Conservation (phyloP, 176 grass and related monocot species). For the Phragmites australis region DNA sequence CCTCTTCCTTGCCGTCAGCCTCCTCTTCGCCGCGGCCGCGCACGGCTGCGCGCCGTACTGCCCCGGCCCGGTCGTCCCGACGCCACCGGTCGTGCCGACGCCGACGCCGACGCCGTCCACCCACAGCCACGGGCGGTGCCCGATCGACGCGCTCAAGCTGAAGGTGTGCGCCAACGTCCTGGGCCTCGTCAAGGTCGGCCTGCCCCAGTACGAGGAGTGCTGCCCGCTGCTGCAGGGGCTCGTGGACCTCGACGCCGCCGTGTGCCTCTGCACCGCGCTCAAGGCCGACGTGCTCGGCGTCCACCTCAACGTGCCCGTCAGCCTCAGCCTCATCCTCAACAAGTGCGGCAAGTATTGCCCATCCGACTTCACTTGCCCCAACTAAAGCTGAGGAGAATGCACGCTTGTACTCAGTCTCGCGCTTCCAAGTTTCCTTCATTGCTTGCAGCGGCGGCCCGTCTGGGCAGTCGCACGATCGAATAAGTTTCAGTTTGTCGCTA, state of each 20-base stretch:
- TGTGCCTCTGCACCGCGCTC: slow-evolving; percentile 20
- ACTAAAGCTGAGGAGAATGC: neutral
- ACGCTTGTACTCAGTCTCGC: neutral
- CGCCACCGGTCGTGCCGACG: neutral
- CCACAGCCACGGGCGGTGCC: slow-evolving; percentile 3
- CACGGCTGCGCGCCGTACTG: slow-evolving; percentile 23
- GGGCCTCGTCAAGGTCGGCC: neutral
- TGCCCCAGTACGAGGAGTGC: neutral
- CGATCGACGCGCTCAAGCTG: slow-evolving; percentile 22
- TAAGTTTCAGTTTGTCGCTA: neutral
- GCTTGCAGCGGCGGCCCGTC: neutral
- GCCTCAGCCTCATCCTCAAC: slow-evolving; percentile 4
- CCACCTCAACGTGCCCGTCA: neutral
- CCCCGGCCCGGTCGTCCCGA: neutral
- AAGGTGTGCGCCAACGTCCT: slow-evolving; percentile 39
- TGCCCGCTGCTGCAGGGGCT: slow-evolving; percentile 11
- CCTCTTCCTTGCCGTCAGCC: neutral
- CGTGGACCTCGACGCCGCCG: slow-evolving; percentile 14
- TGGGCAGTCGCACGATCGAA: neutral
- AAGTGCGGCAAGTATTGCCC: slow-evolving; percentile 22
- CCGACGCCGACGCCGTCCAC: neutral
- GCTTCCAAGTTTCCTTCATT: neutral
- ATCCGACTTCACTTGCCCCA: slow-evolving; percentile 16
- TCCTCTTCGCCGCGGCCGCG: slow-evolving; percentile 8
- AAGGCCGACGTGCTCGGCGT: neutral